These are phyloP conservation scores for Pseudoperonospora humuli DNA, from an alignment of 352 stramenopile genomes.

Conservation along the genomic window DNA sequence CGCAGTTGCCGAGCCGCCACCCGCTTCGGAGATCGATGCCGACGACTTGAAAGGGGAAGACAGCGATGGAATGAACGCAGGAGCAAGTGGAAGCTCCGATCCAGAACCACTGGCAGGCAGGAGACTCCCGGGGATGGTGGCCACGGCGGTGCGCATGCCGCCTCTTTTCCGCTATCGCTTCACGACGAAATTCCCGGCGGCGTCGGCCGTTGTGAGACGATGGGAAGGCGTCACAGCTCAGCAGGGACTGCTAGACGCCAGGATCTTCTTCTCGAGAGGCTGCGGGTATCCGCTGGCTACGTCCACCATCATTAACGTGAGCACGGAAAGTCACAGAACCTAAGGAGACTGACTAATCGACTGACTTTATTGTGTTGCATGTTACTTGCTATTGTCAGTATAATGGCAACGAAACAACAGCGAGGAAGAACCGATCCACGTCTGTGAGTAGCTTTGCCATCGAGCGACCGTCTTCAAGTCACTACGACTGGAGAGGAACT, in stretches of 20 bases:
- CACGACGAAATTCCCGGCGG: slow-evolving; percentile 66
- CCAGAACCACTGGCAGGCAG: slow-evolving; percentile 53
- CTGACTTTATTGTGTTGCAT: neutral
- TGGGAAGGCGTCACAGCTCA: slow-evolving; percentile 63
- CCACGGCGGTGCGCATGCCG: slow-evolving; percentile 56
- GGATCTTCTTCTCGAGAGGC: slow-evolving; percentile 75
- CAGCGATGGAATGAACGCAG: neutral
- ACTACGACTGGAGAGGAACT: slow-evolving; percentile 82
- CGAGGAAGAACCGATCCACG: slow-evolving; percentile 37
- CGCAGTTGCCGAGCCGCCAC: neutral
- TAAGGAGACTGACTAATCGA: neutral
- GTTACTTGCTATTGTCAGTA: slow-evolving; percentile 35
- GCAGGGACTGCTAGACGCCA: slow-evolving; percentile 57
- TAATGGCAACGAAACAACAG: slow-evolving; percentile 63
- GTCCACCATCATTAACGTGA: slow-evolving; percentile 72
- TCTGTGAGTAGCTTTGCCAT: slow-evolving; percentile 45
- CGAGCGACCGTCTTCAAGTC: slow-evolving; percentile 24
- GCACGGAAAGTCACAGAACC: neutral
- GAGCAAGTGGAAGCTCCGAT: slow-evolving; percentile 11
- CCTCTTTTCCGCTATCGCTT: slow-evolving; percentile 68
- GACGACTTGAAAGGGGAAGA: slow-evolving; percentile 3
- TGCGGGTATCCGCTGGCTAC: slow-evolving; percentile 81
- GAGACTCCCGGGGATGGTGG: slow-evolving; percentile 56
- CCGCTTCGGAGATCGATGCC: slow-evolving; percentile 3
- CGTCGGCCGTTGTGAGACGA: slow-evolving; percentile 67